A percentile compares a stretch with the other conserved stretches of the same genome.
phyloP scores from a whole-genome alignment of 106 monocot genomes.

The Cymbidium sinense region DNA sequence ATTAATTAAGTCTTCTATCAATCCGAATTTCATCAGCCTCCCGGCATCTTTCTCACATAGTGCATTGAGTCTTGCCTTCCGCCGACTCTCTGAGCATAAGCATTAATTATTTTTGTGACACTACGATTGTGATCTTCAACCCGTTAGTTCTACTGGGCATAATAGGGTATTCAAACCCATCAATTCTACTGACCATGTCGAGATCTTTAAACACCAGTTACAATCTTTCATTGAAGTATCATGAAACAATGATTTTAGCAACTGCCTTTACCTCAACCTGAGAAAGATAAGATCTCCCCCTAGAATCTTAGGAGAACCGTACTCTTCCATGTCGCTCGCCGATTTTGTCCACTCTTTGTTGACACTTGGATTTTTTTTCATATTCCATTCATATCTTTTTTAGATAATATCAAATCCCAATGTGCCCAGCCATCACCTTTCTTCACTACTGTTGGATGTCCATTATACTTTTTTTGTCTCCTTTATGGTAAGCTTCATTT shows the following conservation, averaged over 20 bases:
- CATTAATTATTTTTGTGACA: no score
- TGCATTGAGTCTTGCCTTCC: no score
- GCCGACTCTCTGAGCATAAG: no score
- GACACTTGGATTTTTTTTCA: slow-evolving; percentile 68
- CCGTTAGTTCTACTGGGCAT: no score
- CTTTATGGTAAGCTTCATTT: slow-evolving; percentile 54
- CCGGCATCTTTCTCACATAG: no score
- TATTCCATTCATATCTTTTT: slow-evolving; percentile 83
- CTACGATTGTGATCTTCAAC: no score
- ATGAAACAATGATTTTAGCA: slow-evolving; percentile 76
- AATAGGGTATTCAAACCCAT: no score
- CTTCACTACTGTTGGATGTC: slow-evolving; percentile 11
- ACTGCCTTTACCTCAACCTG: slow-evolving; percentile 89
- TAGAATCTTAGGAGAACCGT: slow-evolving; percentile 70
- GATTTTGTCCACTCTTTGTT: slow-evolving; percentile 85
- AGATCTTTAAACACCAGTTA: no score
- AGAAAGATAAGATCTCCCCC: slow-evolving; percentile 88
- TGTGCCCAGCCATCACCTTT: slow-evolving; percentile 52
- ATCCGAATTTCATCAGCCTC: no score
- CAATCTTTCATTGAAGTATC: slow-evolving; percentile 54
- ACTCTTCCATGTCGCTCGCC: slow-evolving; percentile 80
- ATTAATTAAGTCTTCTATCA: no score
- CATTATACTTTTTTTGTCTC: slow-evolving; percentile 6
- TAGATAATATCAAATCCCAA: slow-evolving; percentile 80
- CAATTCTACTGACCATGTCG: no score